A percentile compares a stretch with the other conserved stretches of the same genome.
Evolutionary conservation across 441 rosid species (phyloP).

Genomic region (Eutrema salsugineum): DNA sequence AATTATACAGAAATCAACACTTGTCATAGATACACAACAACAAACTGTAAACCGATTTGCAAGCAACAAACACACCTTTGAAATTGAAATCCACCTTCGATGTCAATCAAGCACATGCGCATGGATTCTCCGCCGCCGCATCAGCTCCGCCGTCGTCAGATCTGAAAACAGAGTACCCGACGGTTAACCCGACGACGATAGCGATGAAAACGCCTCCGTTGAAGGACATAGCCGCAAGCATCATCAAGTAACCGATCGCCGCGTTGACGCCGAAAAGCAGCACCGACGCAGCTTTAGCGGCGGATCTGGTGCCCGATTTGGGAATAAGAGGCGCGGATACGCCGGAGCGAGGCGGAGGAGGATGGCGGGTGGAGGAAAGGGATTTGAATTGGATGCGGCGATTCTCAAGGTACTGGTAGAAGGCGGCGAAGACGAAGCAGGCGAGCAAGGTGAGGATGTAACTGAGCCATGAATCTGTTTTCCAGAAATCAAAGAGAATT

Average conservation of each 20-base stretch:
- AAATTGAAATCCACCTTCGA: not conserved
- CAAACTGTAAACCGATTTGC: not conserved
- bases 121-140: constrained; percentile 33
- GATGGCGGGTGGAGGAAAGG: constrained; percentile 27
- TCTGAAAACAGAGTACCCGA: constrained; percentile 48
- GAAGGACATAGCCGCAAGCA: constrained; percentile 63
- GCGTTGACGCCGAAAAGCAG: constrained; percentile 55
- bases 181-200: constrained; percentile 45
- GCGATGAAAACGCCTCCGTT: constrained; percentile 65
- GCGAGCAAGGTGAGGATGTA: constrained; percentile 56
- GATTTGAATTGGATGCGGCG: constrained; percentile 49
- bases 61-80: constrained; percentile 1
- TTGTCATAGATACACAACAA: not conserved
- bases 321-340: constrained; percentile 39
- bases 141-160: constrained; percentile 37
- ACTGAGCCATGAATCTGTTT: constrained; percentile 49
- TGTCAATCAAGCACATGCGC: constrained; percentile 44
- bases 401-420: constrained; percentile 65
- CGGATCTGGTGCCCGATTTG: constrained; percentile 26
- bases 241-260: constrained; percentile 57
- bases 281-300: constrained; percentile 41
- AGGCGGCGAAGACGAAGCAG: constrained; percentile 53
- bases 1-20: constrained; percentile 2
- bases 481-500: constrained; percentile 56
- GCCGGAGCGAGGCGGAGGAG: constrained; percentile 8